Conservation (phyloP, 1,284 basidiomycete genomes). For the Farysia itapuensis region DNA sequence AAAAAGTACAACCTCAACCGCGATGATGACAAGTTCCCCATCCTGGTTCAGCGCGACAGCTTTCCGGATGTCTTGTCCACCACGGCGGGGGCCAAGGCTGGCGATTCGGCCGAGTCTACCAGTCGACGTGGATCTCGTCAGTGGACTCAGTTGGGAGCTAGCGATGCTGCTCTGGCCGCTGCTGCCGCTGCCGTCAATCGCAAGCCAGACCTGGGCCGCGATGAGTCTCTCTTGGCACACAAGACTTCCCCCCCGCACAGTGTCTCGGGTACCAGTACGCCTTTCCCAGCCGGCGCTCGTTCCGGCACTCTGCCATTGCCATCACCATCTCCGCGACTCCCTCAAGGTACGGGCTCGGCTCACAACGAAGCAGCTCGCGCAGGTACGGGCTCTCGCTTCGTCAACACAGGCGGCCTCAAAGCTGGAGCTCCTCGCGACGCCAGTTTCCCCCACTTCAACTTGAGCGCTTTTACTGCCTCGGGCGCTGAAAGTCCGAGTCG, state of each 20-base stretch:
- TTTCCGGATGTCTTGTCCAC: conserved; percentile 73
- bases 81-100: conserved; percentile 73
- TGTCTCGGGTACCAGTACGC: conserved; percentile 28
- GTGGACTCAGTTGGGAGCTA: conserved; percentile 82
- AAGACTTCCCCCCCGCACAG: conserved; percentile 62
- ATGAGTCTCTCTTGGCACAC: conserved; percentile 7
- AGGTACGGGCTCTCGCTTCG: conserved; percentile 29
- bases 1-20: conserved; percentile 57
- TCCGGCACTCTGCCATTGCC: conserved; percentile 25
- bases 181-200: conserved; percentile 5
- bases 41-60: conserved; percentile 62
- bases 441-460: conserved; percentile 35
- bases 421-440: not conserved
- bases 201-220: conserved; percentile 2
- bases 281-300: conserved; percentile 25
- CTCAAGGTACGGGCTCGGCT: conserved; percentile 16
- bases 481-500: conserved; percentile 38
- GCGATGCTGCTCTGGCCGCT: conserved; percentile 42
- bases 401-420: conserved; percentile 19
- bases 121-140: conserved; percentile 78
- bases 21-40: conserved; percentile 67
- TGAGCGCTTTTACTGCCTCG: conserved; percentile 25
- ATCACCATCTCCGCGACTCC: conserved; percentile 27
- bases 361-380: conserved; percentile 24
- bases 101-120: conserved; percentile 10